Evolutionary conservation across 345 rosid genomes (phyloP), one percentile per base, ranked within the genome.

Genomic region (Lumnitzera littorea): DNA sequence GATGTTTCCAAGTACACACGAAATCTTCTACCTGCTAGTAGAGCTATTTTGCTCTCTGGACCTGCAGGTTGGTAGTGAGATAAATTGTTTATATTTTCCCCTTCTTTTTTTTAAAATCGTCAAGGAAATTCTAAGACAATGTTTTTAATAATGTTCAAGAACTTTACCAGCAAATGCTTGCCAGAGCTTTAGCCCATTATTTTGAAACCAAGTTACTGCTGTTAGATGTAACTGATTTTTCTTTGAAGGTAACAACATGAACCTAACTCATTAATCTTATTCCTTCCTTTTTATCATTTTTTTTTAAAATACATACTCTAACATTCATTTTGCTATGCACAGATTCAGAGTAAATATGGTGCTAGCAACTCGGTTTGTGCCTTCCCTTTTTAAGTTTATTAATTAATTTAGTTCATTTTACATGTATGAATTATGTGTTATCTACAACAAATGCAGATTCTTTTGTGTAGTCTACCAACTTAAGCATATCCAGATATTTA

Each of bases 91-190:
- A 10, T 48, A 15, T 15, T 14, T 20, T 20, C 20, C 20, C 20
- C 20, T 1, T 20, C 1, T 57, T 16, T 46, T 23, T 57, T 57
- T 27, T 20, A 23, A 23, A 20, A 55, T 46, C 15, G 43, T 29
- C 9, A 15, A 5, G 63, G 16, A 50, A 31, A 29, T 5, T 25
- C 53, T 50, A 15, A 11, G 11, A 61, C 29, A 15, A 61, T 50
- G 25, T 1, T 15, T 62, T 50, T 56, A 36, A 7, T 47, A 50
- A 23, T 57, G 58, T 50, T 66, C 68, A 67, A 89, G 99, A 90
- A 71, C 97, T 86, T 74, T 94, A 94, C 72, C 99, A 84, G 69
- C 99, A 94, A 84, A 88, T 88, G 95, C 91, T 94, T 63, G 96
- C 97, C 50, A 90, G 82, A 78, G 99, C 99, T 62, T 64, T 94